These are phyloP conservation scores for Talaromyces sp. DNA, from an alignment of 2,329 filamentous ascomycete genomes.

Conservation along the genomic window DNA sequence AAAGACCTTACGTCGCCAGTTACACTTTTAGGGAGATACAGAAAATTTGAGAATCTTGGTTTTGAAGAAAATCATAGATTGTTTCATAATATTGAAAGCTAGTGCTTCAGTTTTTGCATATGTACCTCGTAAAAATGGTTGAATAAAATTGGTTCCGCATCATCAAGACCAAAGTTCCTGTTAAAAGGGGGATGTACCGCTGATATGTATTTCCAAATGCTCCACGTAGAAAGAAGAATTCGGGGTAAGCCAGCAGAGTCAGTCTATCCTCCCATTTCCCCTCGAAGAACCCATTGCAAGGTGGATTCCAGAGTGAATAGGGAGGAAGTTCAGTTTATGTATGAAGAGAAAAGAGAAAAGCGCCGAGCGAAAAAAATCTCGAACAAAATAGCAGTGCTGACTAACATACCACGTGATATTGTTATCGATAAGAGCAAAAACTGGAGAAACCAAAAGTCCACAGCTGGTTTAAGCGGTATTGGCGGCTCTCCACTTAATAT, in stretches of 20 bases:
- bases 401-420: conserved; percentile 15
- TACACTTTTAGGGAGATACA: no score
- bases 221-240: conserved; percentile 46
- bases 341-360: conserved; percentile 38
- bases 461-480: no score
- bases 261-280: conserved; percentile 52
- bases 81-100: no score
- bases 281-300: conserved; percentile 45
- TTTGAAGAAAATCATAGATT: no score
- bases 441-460: neutral
- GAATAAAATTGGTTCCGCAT: no score
- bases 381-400: conserved; percentile 28
- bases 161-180: neutral
- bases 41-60: no score
- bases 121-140: no score
- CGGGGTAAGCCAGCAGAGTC: conserved; percentile 50
- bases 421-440: conserved; percentile 40
- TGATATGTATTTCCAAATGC: conserved; percentile 51
- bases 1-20: no score
- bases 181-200: conserved; percentile 40
- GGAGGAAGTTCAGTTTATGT: conserved; percentile 47
- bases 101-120: no score
- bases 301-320: conserved; percentile 52
- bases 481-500: neutral
- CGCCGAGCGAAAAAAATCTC: conserved; percentile 15